Evolutionary conservation across 225 moss, liverwort and hornwort species (phyloP), one percentile per base, ranked within the genome.

Genomic region (Anthoceros angustus): DNA sequence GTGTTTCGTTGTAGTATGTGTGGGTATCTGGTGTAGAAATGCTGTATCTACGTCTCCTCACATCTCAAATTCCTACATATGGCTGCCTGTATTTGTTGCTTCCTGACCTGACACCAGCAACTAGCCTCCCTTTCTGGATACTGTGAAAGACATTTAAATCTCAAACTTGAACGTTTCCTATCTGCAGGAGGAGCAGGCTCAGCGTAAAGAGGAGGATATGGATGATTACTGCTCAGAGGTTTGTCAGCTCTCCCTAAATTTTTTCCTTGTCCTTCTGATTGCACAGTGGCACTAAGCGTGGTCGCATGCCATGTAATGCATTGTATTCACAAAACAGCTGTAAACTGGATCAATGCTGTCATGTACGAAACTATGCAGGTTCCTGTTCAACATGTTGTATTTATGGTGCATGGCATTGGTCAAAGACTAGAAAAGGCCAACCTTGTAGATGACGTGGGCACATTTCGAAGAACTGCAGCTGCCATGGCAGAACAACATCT

Each of bases 351-450:
- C 67, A 67, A 67, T 55, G 21, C 50, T 46, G 21, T 21, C 64
- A 12, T 46, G 8, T 61, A 39, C 64, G 12, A 62, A 16, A 15
- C 12, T 66, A 12, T 61, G 25, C 77, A 98, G 92, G 92, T 98
- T 42, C 98, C 98, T 72, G 98, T 98, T 72, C 85, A 83, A 43
- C 98, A 98, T 66, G 98, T 98, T 55, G 92, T 98, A 21, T 98
- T 92, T 71, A 92, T 98, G 98, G 92, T 98, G 66, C 92, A 98
- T 72, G 98, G 98, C 10, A 98, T 98, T 67, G 98, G 98, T 64
- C 98, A 98, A 79, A 80, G 98, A 70, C 78, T 98, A 66, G 89
- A 98, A 71, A 98, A 92, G 71, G 98, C 98, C 25, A 92, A 92
- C 79, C 65, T 98, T 73, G 88, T 98, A 63, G 98, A 98, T 80